phyloP scores from a whole-genome alignment of 345 rosid species.

The Corymbia maculata region DNA sequence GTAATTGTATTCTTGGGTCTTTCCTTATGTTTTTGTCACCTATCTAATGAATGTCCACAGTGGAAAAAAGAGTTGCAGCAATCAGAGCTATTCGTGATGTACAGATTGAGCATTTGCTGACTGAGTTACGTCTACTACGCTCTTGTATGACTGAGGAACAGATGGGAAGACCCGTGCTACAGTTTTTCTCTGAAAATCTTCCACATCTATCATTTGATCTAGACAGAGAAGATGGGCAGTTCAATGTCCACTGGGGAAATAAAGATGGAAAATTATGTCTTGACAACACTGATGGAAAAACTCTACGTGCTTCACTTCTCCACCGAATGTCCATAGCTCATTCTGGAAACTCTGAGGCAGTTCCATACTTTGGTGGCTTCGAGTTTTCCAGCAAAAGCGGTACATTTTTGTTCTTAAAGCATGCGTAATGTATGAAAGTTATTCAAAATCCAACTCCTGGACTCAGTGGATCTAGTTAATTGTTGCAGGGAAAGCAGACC shows the following conservation, averaged over 20 bases:
- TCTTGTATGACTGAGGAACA: constrained; percentile 50
- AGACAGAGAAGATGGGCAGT: constrained; percentile 36
- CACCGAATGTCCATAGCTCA: constrained; percentile 44
- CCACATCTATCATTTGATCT: constrained; percentile 33
- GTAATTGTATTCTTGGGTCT: not conserved
- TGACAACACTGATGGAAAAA: constrained; percentile 19
- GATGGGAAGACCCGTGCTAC: constrained; percentile 35
- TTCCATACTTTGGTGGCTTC: constrained; percentile 38
- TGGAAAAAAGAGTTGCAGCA: constrained; percentile 58
- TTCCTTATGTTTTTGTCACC: not conserved
- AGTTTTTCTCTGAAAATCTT: constrained; percentile 55
- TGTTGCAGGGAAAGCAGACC: constrained; percentile 41
- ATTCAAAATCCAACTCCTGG: not conserved
- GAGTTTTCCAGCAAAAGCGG: constrained; percentile 42
- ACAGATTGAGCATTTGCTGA: constrained; percentile 50
- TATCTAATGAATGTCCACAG: constrained; percentile 16
- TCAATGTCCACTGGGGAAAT: constrained; percentile 43
- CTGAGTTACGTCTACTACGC: constrained; percentile 49
- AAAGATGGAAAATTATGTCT: constrained; percentile 12
- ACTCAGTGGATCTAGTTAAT: not conserved
- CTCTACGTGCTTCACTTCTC: constrained; percentile 40
- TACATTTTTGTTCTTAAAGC: not conserved
- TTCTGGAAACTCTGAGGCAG: constrained; percentile 19
- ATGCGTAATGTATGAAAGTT: not conserved
- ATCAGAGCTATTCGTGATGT: constrained; percentile 68